These are phyloP conservation scores for Singerocomus rubriflavus DNA, from an alignment of 1,284 basidiomycete genomes.

Conservation along the genomic window DNA sequence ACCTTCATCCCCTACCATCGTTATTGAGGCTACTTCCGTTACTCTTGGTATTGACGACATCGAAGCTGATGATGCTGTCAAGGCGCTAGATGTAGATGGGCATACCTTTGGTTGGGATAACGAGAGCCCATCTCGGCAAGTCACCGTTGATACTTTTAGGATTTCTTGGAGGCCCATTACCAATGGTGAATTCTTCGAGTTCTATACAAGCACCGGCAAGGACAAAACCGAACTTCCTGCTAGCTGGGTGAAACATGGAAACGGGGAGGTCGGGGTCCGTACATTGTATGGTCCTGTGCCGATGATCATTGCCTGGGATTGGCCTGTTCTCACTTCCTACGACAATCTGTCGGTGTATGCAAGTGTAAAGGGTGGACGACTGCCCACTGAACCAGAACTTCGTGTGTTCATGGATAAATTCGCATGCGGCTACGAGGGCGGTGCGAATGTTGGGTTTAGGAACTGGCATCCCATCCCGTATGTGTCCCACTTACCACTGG, in stretches of 20 bases:
- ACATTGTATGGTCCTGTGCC: constrained; percentile 86
- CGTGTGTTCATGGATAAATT: constrained; percentile 74
- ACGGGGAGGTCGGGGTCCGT: constrained; percentile 61
- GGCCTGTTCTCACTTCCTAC: constrained; percentile 87
- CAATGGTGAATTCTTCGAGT: constrained; percentile 74
- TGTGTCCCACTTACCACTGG: constrained; percentile 34
- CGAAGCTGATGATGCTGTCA: constrained; percentile 64
- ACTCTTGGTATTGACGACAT: constrained; percentile 82
- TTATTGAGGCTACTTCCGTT: constrained; percentile 61
- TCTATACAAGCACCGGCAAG: constrained; percentile 43
- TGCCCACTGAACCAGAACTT: constrained; percentile 90
- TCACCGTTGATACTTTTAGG: constrained; percentile 60
- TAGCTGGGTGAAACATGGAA: constrained; percentile 58
- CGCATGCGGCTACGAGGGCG: constrained; percentile 65
- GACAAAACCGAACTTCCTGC: constrained; percentile 47
- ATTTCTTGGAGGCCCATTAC: constrained; percentile 85
- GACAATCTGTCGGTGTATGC: constrained; percentile 81
- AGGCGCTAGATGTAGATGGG: constrained; percentile 37
- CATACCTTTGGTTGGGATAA: constrained; percentile 97
- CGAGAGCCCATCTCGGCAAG: constrained; percentile 70
- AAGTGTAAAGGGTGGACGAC: constrained; percentile 79
- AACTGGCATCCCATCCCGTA: constrained; percentile 94
- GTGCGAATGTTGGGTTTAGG: constrained; percentile 82
- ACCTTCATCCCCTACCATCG: constrained; percentile 44
- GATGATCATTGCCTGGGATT: constrained; percentile 73